Evolutionary conservation across 257 asterid genomes (phyloP).

Genomic region (Nicotiana attenuata): DNA sequence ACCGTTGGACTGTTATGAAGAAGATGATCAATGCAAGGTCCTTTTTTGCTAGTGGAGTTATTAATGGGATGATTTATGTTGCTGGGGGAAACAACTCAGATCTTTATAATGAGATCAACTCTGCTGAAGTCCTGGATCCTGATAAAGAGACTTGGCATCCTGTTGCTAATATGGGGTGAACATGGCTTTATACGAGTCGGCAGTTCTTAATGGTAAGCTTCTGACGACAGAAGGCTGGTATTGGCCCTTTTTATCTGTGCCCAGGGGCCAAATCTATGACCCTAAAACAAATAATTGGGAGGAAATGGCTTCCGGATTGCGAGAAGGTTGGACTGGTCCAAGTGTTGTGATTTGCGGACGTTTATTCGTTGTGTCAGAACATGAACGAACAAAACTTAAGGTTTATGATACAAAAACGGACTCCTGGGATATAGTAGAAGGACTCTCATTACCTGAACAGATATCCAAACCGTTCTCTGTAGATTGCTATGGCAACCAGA

Average conservation of each 20-base stretch:
- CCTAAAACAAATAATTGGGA: too few relatives aligned
- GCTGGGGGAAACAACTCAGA: slow-evolving; percentile 84
- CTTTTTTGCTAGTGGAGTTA: slow-evolving; percentile 70
- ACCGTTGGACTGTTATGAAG: slow-evolving; percentile 75
- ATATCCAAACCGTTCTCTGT: slow-evolving; percentile 84
- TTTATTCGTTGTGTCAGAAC: slow-evolving; percentile 73
- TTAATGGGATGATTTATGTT: slow-evolving; percentile 70
- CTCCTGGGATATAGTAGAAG: slow-evolving; percentile 73
- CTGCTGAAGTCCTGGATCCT: slow-evolving; percentile 72
- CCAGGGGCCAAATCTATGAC: too few relatives aligned
- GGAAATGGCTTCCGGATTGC: slow-evolving; percentile 41
- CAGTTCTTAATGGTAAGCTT: slow-evolving; percentile 86
- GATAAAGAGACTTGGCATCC: slow-evolving; percentile 59
- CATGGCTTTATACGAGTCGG: slow-evolving; percentile 75
- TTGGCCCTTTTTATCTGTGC: slow-evolving; percentile 88
- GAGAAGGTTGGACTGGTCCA: slow-evolving; percentile 96
- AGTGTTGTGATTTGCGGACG: slow-evolving; percentile 58
- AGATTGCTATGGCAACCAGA: slow-evolving; percentile 45
- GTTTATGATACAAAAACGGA: slow-evolving; percentile 48
- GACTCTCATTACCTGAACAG: slow-evolving; percentile 69
- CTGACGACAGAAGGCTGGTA: slow-evolving; percentile 92
- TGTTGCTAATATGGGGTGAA: slow-evolving; percentile 55
- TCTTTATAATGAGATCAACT: slow-evolving; percentile 52
- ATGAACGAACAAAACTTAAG: slow-evolving; percentile 72
- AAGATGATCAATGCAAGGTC: slow-evolving; percentile 77